Base-by-base conservation (phyloP, 2,329 filamentous ascomycete species). In the Ilyonectria destructans region DNA sequence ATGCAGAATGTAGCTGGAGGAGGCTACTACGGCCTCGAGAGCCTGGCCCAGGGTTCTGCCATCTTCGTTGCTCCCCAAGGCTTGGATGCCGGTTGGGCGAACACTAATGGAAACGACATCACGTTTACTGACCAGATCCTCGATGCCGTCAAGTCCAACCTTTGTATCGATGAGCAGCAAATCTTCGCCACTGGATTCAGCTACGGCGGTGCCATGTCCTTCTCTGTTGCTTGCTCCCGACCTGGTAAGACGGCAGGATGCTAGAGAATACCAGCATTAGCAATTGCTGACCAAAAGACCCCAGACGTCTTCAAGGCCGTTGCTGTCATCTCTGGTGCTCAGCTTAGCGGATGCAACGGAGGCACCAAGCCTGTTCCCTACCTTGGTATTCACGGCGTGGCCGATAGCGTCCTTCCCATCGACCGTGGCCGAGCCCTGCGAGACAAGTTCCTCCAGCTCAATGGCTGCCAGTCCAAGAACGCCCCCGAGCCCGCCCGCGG, bases 51-150 rank as follows among this genome's bases (percentile, higher is more conserved):
- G 21, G 79, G 81, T n/a, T 77, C 71, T 8, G 79, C 82, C 62
- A 83, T 86, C 69, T 83, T 84, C 67, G 78, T 86, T 17, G 79
- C 82, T 1, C 84, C 84, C 23, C 75, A 85, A 51, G 84, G 83
- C 10, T 70, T 82, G 33, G 79, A 80, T 67, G 72, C 74, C 21
- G 83, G 83, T 23, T 85, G 83, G 83, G 82, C 72, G 40, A 85
- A 85, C 76, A 69, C 68, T 2, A 67, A 77, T 58, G 83, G 83
- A 13, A 78, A 83, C 54, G 84, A 85, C 58, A 71, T 85, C 46
- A 75, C 74, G 0, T 83, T 86, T 64, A 75, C 83, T 43, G 79
- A 84, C 46, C 69, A 74, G 6, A 80, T 86, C 59, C 70, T 84
- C 40, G 74, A 78, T 31, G 76, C 75, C 10, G 74, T 84, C 33